Base-by-base conservation (phyloP, 116 monocot species). In the Cymodocea nodosa region DNA sequence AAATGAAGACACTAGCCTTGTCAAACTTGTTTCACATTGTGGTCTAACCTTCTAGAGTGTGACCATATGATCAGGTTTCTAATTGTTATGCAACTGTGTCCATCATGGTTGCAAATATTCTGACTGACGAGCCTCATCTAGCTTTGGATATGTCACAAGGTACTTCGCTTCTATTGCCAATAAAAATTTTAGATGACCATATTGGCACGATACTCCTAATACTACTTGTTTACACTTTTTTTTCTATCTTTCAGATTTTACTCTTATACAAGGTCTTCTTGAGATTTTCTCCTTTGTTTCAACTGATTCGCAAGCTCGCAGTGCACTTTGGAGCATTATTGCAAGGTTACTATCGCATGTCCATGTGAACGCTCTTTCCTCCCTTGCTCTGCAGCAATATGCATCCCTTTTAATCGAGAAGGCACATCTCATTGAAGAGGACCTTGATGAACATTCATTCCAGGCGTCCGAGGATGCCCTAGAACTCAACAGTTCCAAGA, bases 251-350 rank as follows among this genome's bases (percentile, higher is more conserved):
- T 16, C 70, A 97, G 97, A 97, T 77, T 63, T 78, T 39, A 9
- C 54, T 4, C 79, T 97, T 55, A 55, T 88, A 10, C 68, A 88
- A 35, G 82, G 80, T 4, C 71, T 97, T 44, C 76, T 97, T 62
- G 88, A 97, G 11, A 82, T 78, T 49, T 67, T 97, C 51, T 85
- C 97, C 22, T 64, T 97, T 37, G 71, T 88, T 63, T 66, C 87
- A 25, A 76, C 78, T 60, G 97, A 97, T 52, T 17, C 49, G 4
- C 74, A 79, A 84, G 81, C 88, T 6, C 71, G 85, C 52, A 73
- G 68, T 70, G 92, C 88, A 53, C 62, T 88, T 10, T 97, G 97
- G 97, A 84, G 85, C 74, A 70, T 82, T 35, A 65, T 97, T 14
- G 63, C 71, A 37, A 74, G 69, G 37, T 55, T 88, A 8, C 64